A percentile compares a stretch with the other conserved stretches of the same genome.
phyloP scores from a whole-genome alignment of 768 basidiomycete species.

The Cystobasidium tubakii region DNA sequence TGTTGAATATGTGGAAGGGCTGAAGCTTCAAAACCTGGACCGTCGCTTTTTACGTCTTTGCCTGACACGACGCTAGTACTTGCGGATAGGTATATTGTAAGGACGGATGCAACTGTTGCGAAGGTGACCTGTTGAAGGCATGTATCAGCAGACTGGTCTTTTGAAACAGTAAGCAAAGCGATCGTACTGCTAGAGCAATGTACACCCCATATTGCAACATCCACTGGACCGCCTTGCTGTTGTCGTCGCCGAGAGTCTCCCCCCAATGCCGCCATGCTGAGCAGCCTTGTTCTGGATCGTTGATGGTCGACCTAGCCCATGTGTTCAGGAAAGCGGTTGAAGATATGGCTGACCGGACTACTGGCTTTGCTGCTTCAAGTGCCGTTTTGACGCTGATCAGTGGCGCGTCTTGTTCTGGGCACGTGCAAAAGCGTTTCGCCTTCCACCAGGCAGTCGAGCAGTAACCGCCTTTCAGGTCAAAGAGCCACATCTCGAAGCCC shows the following conservation, averaged over 20 bases:
- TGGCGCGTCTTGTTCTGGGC: slow-evolving; percentile 1
- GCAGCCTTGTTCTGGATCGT: slow-evolving; percentile 55
- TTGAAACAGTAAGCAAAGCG: slow-evolving; percentile 29
- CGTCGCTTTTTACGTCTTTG: slow-evolving; percentile 64
- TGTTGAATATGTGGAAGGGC: slow-evolving; percentile 35
- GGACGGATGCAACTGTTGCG: slow-evolving; percentile 64
- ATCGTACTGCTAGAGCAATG: slow-evolving; percentile 67
- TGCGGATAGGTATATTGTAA: slow-evolving; percentile 79
- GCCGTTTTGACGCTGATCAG: not conserved
- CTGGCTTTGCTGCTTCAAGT: not conserved
- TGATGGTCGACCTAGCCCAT: not conserved
- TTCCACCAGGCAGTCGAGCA: slow-evolving; percentile 66
- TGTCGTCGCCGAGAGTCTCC: slow-evolving; percentile 53
- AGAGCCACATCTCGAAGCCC: slow-evolving; percentile 77
- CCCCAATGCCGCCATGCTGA: slow-evolving; percentile 72
- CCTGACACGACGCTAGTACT: slow-evolving; percentile 81
- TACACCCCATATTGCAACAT: slow-evolving; percentile 65
- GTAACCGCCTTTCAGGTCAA: slow-evolving; percentile 87
- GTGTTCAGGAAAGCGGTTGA: slow-evolving; percentile 5
- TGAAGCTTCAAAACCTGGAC: slow-evolving; percentile 3
- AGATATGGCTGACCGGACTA: not conserved
- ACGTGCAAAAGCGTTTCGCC: slow-evolving; percentile 66
- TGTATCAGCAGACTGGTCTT: not conserved
- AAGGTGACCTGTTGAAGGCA: slow-evolving; percentile 62
- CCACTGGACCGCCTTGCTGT: slow-evolving; percentile 50